Conservation (phyloP, 2,329 filamentous ascomycete genomes). For the Sarocladiaceae sp. region DNA sequence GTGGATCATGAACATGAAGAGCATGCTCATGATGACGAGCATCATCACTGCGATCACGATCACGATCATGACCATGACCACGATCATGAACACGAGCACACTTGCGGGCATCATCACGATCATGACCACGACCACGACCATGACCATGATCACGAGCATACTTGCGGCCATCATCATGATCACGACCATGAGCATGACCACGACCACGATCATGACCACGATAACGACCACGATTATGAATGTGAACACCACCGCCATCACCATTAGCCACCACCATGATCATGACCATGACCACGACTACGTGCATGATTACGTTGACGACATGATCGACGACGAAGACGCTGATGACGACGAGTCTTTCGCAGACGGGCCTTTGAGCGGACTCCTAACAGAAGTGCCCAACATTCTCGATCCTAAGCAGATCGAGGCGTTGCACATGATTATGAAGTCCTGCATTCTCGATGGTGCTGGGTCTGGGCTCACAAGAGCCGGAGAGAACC, state of each 20-base stretch:
- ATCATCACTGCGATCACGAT: constrained; percentile 31
- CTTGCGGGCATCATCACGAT: constrained; percentile 14
- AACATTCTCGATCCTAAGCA: constrained; percentile 92
- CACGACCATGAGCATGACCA: constrained; percentile 22
- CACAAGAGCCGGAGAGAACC: constrained; percentile 67
- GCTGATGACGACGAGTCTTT: constrained; percentile 75
- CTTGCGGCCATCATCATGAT: constrained; percentile 23
- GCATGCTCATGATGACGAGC: constrained; percentile 42
- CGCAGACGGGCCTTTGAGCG: constrained; percentile 72
- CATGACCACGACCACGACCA: constrained; percentile 44
- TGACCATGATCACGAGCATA: constrained; percentile 26
- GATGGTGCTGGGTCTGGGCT: constrained; percentile 70
- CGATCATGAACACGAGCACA: constrained; percentile 34
- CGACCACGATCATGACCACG: constrained; percentile 17
- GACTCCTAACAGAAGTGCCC: constrained; percentile 86
- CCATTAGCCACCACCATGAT: constrained; percentile 26
- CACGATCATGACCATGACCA: constrained; percentile 39
- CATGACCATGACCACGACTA: constrained; percentile 33
- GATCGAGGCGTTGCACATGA: constrained; percentile 95
- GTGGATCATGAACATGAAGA: constrained; percentile 28
- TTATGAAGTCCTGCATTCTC: constrained; percentile 91
- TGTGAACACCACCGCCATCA: constrained; percentile 17
- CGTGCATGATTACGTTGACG: constrained; percentile 43
- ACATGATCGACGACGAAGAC: constrained; percentile 62
- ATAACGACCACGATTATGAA: constrained; percentile 17